Evolutionary conservation across 1,284 basidiomycete species (phyloP).

Genomic region (Coniferiporia sulphurascens): DNA sequence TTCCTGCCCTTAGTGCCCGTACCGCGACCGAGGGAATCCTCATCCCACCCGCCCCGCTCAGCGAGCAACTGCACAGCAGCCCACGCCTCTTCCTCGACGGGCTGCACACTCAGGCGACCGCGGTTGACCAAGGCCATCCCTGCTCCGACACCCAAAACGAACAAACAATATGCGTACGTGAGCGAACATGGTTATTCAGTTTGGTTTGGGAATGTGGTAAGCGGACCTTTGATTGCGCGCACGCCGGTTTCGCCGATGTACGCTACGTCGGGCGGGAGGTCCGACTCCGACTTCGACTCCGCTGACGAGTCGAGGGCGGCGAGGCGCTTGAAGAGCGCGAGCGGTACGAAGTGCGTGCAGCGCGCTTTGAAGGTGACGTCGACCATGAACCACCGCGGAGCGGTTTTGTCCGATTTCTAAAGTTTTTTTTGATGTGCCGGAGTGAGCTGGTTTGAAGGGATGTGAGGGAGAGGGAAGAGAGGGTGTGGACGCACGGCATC

Average conservation of each 20-base stretch:
- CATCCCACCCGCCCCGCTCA: constrained; percentile 68
- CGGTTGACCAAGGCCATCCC: constrained; percentile 81
- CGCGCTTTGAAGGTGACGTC: constrained; percentile 72
- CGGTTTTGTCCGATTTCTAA: constrained; percentile 69
- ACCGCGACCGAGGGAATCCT: too few relatives aligned
- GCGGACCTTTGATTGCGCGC: constrained; percentile 55
- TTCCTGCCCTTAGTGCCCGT: too few relatives aligned
- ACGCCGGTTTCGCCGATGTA: constrained; percentile 63
- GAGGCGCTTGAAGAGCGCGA: constrained; percentile 71
- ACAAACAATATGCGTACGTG: background rate
- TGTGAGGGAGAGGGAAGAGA: background rate
- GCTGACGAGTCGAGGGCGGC: constrained; percentile 31
- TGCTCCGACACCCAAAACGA: constrained; percentile 22
- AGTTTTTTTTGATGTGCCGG: background rate
- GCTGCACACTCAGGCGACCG: constrained; percentile 86
- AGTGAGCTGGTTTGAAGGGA: background rate
- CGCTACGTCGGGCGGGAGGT: constrained; percentile 48
- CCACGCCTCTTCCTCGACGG: constrained; percentile 70
- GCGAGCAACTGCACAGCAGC: constrained; percentile 63
- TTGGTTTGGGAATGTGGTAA: constrained; percentile 3
- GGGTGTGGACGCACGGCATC: constrained; percentile 53
- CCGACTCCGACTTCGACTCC: constrained; percentile 19
- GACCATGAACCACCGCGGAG: constrained; percentile 94
- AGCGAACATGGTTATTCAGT: background rate
- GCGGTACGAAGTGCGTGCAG: constrained; percentile 71